phyloP scores from a whole-genome alignment of 345 rosid species.

The Corchorus capsularis region DNA sequence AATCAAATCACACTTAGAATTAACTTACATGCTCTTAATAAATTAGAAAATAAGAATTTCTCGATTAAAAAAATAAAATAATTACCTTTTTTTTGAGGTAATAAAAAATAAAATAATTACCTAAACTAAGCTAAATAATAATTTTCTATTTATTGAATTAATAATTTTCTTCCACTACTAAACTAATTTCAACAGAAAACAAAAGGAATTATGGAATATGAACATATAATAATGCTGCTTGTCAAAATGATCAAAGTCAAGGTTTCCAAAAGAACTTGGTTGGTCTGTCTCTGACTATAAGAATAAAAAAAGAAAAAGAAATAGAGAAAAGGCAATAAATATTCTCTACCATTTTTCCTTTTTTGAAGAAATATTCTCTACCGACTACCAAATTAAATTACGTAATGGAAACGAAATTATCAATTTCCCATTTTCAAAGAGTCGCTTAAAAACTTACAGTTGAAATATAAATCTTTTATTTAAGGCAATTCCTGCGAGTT shows the following conservation, averaged over 20 bases:
- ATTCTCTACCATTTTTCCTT: not conserved
- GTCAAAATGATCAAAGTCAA: not conserved
- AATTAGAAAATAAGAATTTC: not conserved
- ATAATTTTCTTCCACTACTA: not conserved
- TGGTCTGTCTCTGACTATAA: not conserved
- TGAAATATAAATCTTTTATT: not conserved
- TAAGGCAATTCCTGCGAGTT: not conserved
- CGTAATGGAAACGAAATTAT: not conserved
- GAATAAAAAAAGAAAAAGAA: not conserved
- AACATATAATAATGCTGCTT: conserved; percentile 6
- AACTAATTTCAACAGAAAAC: not conserved
- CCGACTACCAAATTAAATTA: not conserved
- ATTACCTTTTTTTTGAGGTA: too few species aligned
- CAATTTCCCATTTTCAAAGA: not conserved
- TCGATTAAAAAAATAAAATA: not conserved
- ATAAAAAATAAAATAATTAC: too few species aligned
- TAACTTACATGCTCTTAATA: not conserved
- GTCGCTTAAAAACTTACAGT: not conserved
- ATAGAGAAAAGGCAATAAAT: not conserved
- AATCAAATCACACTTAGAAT: conserved; percentile 4
- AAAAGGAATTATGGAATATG: not conserved
- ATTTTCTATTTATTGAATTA: not conserved
- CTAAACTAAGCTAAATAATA: not conserved
- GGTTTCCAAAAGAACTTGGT: not conserved
- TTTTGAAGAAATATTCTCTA: not conserved